phyloP scores from a whole-genome alignment of 2,329 filamentous ascomycete genomes.

The Claviceps capensis region DNA sequence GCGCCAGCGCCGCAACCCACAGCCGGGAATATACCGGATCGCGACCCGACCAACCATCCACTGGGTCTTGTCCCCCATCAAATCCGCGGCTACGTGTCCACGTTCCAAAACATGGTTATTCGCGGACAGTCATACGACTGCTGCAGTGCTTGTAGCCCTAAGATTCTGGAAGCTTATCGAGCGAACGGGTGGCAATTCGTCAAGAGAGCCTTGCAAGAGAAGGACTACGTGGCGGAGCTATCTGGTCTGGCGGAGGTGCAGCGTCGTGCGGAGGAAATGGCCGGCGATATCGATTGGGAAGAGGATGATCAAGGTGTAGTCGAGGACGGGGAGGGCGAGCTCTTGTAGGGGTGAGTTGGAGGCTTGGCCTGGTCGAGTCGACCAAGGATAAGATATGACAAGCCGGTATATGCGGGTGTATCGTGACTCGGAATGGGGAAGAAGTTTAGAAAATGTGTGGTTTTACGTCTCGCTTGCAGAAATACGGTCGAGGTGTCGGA shows the following conservation, averaged over 20 bases:
- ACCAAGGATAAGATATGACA: neutral
- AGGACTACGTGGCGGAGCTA: constrained; percentile 65
- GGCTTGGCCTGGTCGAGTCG: neutral
- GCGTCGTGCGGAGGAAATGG: constrained; percentile 38
- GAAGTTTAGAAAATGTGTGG: no score
- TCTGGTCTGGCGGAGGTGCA: constrained; percentile 63
- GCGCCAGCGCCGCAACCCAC: constrained; percentile 41
- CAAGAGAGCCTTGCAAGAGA: constrained; percentile 57
- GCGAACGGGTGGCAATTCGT: constrained; percentile 63
- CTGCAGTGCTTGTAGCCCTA: constrained; percentile 67
- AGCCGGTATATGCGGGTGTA: neutral
- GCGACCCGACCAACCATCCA: constrained; percentile 44
- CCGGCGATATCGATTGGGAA: constrained; percentile 45
- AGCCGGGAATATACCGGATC: constrained; percentile 30
- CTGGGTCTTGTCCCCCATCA: constrained; percentile 66
- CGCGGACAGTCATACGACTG: constrained; percentile 63
- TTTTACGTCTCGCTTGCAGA: no score
- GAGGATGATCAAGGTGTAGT: constrained; percentile 36
- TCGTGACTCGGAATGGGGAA: no score
- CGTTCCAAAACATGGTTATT: constrained; percentile 61
- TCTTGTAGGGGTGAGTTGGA: constrained; percentile 20
- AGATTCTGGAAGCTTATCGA: constrained; percentile 54
- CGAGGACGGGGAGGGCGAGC: constrained; percentile 41
- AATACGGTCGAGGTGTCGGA: neutral
- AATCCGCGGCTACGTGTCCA: constrained; percentile 63